Evolutionary conservation across 352 stramenopile genomes (phyloP).

Genomic region (Phytophthora melonis): DNA sequence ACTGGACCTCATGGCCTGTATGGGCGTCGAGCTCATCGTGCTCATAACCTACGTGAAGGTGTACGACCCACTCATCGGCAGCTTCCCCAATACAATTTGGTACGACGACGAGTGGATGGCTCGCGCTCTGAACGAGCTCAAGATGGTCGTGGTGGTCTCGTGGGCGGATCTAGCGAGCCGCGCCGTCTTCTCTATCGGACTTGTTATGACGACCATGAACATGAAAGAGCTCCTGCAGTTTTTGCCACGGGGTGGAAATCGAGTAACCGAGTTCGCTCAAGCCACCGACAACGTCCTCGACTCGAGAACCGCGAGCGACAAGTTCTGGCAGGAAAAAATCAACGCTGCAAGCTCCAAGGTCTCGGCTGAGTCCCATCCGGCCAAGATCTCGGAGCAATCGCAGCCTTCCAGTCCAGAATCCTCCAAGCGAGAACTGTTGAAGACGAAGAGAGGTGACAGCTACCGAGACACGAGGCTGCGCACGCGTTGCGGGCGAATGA

Average conservation of each 20-base stretch:
- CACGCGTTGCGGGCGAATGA: not conserved
- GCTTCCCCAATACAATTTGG: conserved; percentile 20
- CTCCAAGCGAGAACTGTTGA: not conserved
- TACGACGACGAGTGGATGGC: conserved; percentile 37
- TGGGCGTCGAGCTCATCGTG: conserved; percentile 28
- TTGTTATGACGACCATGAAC: conserved; percentile 20
- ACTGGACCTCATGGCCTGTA: conserved; percentile 33
- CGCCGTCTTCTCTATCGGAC: conserved; percentile 22
- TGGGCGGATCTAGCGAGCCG: conserved; percentile 28
- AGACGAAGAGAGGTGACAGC: not conserved
- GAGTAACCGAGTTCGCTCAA: not conserved
- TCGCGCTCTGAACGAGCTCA: conserved; percentile 31
- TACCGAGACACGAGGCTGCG: not conserved
- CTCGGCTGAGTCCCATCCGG: not conserved
- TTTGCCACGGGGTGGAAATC: not conserved
- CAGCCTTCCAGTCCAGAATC: not conserved
- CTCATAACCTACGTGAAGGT: conserved; percentile 17
- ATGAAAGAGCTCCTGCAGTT: conserved; percentile 21
- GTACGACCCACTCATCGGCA: conserved; percentile 4
- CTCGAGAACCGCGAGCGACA: not conserved
- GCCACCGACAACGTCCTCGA: not conserved
- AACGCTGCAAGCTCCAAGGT: not conserved
- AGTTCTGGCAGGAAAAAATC: not conserved
- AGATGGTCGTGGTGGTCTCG: conserved; percentile 35
- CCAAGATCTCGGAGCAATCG: no score